phyloP scores from a whole-genome alignment of 768 basidiomycete genomes.

The Rossbeevera mucosa region DNA sequence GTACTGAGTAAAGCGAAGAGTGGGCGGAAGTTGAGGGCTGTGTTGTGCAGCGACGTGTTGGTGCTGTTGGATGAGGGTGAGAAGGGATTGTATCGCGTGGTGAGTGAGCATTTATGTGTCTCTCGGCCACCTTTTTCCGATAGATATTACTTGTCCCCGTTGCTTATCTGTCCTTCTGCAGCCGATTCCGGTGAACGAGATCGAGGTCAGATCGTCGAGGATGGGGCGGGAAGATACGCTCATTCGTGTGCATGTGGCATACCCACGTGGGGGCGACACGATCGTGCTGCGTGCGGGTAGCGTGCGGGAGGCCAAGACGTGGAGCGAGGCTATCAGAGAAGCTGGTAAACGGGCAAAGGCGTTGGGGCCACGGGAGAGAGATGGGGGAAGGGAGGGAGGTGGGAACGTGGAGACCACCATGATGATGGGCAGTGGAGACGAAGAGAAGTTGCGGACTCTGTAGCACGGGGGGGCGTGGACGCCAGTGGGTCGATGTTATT shows the following conservation, averaged over 20 bases:
- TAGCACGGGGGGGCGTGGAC: background rate
- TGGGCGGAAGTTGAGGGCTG: slow-evolving; percentile 66
- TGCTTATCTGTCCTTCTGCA: slow-evolving; percentile 21
- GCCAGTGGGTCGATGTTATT: background rate
- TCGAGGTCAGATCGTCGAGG: slow-evolving; percentile 52
- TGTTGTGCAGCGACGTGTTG: slow-evolving; percentile 87
- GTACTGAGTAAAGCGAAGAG: slow-evolving; percentile 77
- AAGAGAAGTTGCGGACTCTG: background rate
- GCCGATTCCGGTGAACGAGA: slow-evolving; percentile 74
- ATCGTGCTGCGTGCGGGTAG: slow-evolving; percentile 56
- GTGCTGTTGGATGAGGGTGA: slow-evolving; percentile 74
- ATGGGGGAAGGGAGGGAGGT: background rate
- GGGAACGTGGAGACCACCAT: no score
- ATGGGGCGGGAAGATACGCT: slow-evolving; percentile 57
- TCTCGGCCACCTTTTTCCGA: background rate
- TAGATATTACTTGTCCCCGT: background rate
- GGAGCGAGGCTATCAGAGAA: slow-evolving; percentile 41
- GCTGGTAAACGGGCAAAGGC: slow-evolving; percentile 13
- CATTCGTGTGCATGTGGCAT: slow-evolving; percentile 63
- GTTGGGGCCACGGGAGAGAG: background rate
- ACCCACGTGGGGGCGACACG: slow-evolving; percentile 70
- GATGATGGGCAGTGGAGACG: no score
- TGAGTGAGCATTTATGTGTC: slow-evolving; percentile 33
- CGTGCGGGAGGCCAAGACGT: slow-evolving; percentile 53
- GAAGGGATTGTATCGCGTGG: slow-evolving; percentile 78